Conservation (phyloP, 1,284 basidiomycete genomes). For the Melampsora abietis-canadensis region DNA sequence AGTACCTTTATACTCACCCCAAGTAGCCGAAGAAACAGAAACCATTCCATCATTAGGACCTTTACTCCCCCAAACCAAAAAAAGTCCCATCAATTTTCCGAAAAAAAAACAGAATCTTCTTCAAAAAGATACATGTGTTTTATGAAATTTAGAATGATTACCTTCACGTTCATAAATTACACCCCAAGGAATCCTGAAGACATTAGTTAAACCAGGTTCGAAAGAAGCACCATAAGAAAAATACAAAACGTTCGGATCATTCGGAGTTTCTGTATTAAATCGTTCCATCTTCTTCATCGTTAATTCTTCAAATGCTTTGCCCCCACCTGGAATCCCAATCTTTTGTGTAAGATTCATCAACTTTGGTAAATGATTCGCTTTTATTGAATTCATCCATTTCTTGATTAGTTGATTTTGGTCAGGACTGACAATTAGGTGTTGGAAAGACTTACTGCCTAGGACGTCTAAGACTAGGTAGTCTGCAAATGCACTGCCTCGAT, state of each 20-base stretch:
- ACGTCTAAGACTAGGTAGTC: constrained; percentile 82
- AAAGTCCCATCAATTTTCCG: too few species aligned
- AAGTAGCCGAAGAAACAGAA: constrained; percentile 74
- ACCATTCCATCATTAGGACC: constrained; percentile 77
- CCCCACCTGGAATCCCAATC: constrained; percentile 76
- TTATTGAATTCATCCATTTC: too few species aligned
- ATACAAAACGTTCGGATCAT: constrained; percentile 73
- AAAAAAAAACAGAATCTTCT: too few species aligned
- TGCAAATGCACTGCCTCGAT: constrained; percentile 87
- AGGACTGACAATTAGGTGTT: too few species aligned
- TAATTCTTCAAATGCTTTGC: constrained; percentile 81
- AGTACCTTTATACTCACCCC: constrained; percentile 59
- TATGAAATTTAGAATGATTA: too few species aligned
- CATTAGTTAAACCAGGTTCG: constrained; percentile 79
- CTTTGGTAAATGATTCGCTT: constrained; percentile 54
- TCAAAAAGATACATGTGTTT: too few species aligned
- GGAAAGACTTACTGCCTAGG: constrained; percentile 60
- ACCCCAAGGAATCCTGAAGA: constrained; percentile 58
- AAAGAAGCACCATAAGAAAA: constrained; percentile 90
- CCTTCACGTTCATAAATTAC: constrained; percentile 24
- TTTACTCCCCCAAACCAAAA: not conserved
- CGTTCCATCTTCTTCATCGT: constrained; percentile 77
- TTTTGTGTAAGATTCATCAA: constrained; percentile 62
- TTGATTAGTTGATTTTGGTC: too few species aligned
- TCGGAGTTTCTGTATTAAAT: constrained; percentile 80